Evolutionary conservation across 2,329 filamentous ascomycete genomes (phyloP).

Genomic region (Thelonectria blattea): DNA sequence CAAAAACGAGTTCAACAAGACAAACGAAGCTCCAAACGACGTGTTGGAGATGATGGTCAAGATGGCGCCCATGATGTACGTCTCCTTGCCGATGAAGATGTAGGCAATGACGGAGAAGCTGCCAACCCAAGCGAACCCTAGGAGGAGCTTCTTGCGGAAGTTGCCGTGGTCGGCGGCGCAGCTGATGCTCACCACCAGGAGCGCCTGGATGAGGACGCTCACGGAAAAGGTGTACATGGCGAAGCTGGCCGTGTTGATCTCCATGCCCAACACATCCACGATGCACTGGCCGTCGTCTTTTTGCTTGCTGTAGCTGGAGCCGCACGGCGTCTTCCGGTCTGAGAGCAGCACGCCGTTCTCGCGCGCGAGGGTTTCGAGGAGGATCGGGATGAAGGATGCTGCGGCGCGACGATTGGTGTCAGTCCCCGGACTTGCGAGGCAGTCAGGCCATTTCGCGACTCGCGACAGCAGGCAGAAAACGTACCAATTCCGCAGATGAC

Average conservation of each 20-base stretch:
- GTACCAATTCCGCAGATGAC: slow-evolving; percentile 80
- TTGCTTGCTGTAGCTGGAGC: slow-evolving; percentile 62
- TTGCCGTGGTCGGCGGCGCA: slow-evolving; percentile 93
- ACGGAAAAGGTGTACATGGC: slow-evolving; percentile 98
- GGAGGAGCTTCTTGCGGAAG: slow-evolving; percentile 85
- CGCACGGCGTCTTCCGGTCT: slow-evolving; percentile 78
- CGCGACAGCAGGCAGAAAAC: slow-evolving; percentile 42
- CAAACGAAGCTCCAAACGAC: slow-evolving; percentile 93
- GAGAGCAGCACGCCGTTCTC: slow-evolving; percentile 88
- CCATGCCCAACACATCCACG: slow-evolving; percentile 78
- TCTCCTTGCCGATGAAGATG: slow-evolving; percentile 73
- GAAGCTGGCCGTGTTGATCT: slow-evolving; percentile 95
- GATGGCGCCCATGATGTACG: slow-evolving; percentile 82
- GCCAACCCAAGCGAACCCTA: slow-evolving; percentile 84
- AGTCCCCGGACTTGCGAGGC: slow-evolving; percentile 3
- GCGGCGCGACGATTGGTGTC: slow-evolving; percentile 12
- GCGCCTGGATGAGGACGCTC: slow-evolving; percentile 85
- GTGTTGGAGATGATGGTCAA: slow-evolving; percentile 92
- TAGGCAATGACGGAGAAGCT: slow-evolving; percentile 87
- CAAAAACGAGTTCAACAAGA: slow-evolving; percentile 92
- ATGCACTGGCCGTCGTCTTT: slow-evolving; percentile 74
- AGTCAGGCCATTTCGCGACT: not conserved
- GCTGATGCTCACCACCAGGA: slow-evolving; percentile 95
- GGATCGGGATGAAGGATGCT: slow-evolving; percentile 96
- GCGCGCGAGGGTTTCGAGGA: slow-evolving; percentile 89